phyloP scores from a whole-genome alignment of 805 yeast species.

The Metschnikowia reukaufii region DNA sequence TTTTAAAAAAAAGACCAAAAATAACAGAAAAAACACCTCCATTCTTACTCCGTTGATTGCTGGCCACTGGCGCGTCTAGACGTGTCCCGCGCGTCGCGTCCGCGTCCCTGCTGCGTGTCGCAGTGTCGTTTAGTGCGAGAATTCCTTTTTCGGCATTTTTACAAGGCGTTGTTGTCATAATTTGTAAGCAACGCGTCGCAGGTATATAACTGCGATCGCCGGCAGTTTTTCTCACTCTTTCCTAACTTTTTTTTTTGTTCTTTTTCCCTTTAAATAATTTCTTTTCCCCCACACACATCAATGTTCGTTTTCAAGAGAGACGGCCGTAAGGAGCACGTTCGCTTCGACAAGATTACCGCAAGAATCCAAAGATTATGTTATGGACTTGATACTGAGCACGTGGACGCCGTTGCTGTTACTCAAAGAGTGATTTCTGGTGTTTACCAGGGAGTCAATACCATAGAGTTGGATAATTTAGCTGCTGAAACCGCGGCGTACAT shows the following conservation, averaged over 20 bases:
- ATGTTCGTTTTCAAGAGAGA: constrained; percentile 91
- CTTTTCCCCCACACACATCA: neutral
- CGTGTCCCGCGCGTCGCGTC: neutral
- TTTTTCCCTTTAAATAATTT: neutral
- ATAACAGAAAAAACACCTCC: neutral
- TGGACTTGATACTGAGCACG: constrained; percentile 87
- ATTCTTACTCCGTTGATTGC: neutral
- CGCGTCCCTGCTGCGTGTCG: constrained; percentile 7
- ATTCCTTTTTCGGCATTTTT: constrained; percentile 5
- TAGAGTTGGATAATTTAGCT: constrained; percentile 66
- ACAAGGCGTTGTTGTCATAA: constrained; percentile 1
- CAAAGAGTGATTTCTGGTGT: constrained; percentile 96
- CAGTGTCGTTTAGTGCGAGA: constrained; percentile 1
- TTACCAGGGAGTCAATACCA: constrained; percentile 94
- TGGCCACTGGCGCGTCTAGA: constrained; percentile 1
- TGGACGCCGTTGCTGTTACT: constrained; percentile 94
- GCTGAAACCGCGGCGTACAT: constrained; percentile 97
- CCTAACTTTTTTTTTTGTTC: neutral
- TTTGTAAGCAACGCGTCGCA: constrained; percentile 16
- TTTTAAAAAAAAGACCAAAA: neutral
- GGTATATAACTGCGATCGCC: constrained; percentile 10
- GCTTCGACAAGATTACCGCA: constrained; percentile 96
- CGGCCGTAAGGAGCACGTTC: constrained; percentile 92
- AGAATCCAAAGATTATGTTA: constrained; percentile 87
- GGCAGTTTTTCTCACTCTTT: neutral